phyloP scores from a whole-genome alignment of 2,329 filamentous ascomycete genomes.

The Pseudogymnoascus sp. region DNA sequence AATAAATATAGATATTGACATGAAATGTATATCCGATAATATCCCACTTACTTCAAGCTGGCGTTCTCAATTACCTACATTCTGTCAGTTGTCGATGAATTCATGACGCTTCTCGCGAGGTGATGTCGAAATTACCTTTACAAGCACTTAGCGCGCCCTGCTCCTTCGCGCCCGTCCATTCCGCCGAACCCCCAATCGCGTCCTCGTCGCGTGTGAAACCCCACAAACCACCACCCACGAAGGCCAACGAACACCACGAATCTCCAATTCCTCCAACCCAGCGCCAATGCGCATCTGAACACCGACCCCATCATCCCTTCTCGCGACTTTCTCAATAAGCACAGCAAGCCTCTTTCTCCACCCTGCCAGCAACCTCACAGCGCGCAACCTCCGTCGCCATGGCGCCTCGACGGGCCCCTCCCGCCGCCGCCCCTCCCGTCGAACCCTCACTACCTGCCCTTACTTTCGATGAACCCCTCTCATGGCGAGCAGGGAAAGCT shows the following conservation, averaged over 20 bases:
- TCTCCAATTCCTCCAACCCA: background rate
- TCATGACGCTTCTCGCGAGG: background rate
- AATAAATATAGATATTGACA: background rate
- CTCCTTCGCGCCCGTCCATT: background rate
- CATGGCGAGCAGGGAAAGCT: slow-evolving; percentile 85
- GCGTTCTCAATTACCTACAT: background rate
- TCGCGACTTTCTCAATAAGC: background rate
- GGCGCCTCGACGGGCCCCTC: slow-evolving; percentile 29
- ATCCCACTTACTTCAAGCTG: background rate
- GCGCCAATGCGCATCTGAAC: background rate
- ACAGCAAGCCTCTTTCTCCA: background rate
- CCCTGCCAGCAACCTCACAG: background rate
- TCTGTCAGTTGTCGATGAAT: background rate
- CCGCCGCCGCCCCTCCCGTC: slow-evolving; percentile 19
- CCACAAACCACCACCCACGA: background rate
- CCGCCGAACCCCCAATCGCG: background rate
- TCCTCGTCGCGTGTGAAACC: background rate
- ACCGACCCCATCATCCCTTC: background rate
- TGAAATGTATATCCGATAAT: background rate
- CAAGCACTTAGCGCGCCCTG: background rate
- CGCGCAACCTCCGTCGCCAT: slow-evolving; percentile 16
- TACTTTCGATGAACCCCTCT: slow-evolving; percentile 75
- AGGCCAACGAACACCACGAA: background rate
- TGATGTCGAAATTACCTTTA: background rate
- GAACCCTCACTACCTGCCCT: slow-evolving; percentile 42